These are phyloP conservation scores for Tephrocybe sp. DNA, from an alignment of 768 basidiomycete genomes.

Conservation along the genomic window DNA sequence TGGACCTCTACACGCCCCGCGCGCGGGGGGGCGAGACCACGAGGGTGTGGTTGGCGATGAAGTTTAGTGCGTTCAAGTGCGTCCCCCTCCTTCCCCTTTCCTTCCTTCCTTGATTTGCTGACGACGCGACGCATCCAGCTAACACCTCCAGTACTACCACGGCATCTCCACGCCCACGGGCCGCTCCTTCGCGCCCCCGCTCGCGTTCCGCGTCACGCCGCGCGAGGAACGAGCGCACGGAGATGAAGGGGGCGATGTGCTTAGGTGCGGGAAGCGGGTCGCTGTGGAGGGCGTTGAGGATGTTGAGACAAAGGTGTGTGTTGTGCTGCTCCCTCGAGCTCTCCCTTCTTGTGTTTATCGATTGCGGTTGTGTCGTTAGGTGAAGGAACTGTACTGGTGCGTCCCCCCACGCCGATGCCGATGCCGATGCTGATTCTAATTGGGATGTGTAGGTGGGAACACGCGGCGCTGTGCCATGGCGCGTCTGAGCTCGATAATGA, in stretches of 20 bases:
- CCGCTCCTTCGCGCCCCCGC: conserved; percentile 76
- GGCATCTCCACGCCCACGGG: conserved; percentile 72
- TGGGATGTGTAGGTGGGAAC: conserved; percentile 64
- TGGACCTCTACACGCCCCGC: conserved; percentile 68
- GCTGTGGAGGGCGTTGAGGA: conserved; percentile 72
- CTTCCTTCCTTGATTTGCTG: not conserved
- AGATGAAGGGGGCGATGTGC: conserved; percentile 71
- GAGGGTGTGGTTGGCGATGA: conserved; percentile 73
- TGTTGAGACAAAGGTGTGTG: conserved; percentile 64
- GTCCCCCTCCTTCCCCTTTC: conserved; percentile 41
- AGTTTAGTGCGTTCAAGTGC: conserved; percentile 82
- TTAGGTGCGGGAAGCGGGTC: conserved; percentile 74
- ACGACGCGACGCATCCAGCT: conserved; percentile 36
- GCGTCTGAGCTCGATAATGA: conserved; percentile 48
- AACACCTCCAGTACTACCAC: conserved; percentile 75
- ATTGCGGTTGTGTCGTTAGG: conserved; percentile 32
- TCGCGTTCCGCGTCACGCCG: conserved; percentile 50
- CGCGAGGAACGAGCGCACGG: conserved; percentile 62
- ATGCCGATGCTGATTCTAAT: not conserved
- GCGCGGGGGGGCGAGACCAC: conserved; percentile 65
- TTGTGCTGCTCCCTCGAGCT: not conserved
- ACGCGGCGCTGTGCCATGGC: conserved; percentile 76
- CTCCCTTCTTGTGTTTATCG: not conserved
- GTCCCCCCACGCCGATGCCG: conserved; percentile 24
- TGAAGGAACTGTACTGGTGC: conserved; percentile 76